Evolutionary conservation across 106 monocot species (phyloP), one percentile per base, ranked within the genome.

Genomic region (Allium fistulosum): DNA sequence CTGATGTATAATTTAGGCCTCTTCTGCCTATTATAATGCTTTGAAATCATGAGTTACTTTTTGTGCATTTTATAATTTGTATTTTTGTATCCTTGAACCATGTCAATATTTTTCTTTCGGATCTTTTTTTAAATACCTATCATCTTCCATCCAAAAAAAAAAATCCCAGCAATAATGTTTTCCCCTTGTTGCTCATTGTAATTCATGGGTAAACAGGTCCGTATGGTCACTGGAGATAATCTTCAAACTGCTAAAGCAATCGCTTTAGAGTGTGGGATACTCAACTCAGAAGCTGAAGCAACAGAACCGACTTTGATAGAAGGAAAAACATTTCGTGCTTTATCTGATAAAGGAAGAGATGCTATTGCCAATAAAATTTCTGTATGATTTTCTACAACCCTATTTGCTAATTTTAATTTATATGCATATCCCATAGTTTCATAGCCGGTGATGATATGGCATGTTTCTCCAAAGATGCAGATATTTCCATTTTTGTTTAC

Each of bases 151-250:
- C 37, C 37, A 37, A 37, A 37, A 37, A 37, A 37, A 37, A 37
- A 4, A 37, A 37, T 55, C 7, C 11, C 6, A 55, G 53, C 53
- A 55, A 15, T 11, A 1, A 55, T 11, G 53, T 12, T 55, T 3
- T 55, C 53, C 53, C 7, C 7, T 55, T 55, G 11, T 55, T 55
- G 7, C 47, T 49, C 48, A 48, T 64, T 64, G 61, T 53, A 10
- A 73, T 72, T 22, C 58, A 57, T 78, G 50, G 68, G 51, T 69
- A 48, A 71, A 71, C 67, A 97, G 97, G 97, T 97, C 16, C 88
- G 97, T 14, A 92, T 97, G 97, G 92, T 97, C 14, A 97, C 97
- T 71, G 97, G 97, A n/a, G 97, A 97, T 69, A 92, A 97, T 73
- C 71, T 97, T 74, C 85, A 92, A 67, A 97, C 97, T 59, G 97